phyloP scores from a whole-genome alignment of 768 basidiomycete genomes.

The Saitozyma podzolica region DNA sequence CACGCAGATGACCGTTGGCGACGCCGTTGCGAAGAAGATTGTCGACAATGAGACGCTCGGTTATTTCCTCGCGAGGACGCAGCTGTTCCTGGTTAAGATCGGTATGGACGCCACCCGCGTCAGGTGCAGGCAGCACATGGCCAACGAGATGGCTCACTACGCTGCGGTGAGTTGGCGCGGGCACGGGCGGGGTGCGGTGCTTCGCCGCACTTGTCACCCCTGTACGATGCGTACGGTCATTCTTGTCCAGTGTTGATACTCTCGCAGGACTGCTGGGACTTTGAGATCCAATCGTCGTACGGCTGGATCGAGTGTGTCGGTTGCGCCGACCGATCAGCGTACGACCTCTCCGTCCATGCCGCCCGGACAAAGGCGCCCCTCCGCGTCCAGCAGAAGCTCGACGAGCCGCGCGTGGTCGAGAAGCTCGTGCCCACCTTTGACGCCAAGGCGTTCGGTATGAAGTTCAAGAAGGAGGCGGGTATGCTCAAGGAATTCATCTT shows the following conservation, averaged over 20 bases:
- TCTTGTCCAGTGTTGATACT: not conserved
- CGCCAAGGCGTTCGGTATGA: slow-evolving; percentile 85
- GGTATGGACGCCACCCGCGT: slow-evolving; percentile 80
- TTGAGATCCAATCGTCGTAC: slow-evolving; percentile 89
- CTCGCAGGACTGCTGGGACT: slow-evolving; percentile 88
- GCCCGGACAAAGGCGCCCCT: slow-evolving; percentile 79
- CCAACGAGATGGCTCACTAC: slow-evolving; percentile 99
- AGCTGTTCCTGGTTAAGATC: slow-evolving; percentile 83
- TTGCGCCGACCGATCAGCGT: slow-evolving; percentile 96
- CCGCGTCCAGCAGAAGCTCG: slow-evolving; percentile 79
- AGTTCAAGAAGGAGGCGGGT: slow-evolving; percentile 78
- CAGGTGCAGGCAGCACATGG: slow-evolving; percentile 97
- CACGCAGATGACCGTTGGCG: slow-evolving; percentile 72
- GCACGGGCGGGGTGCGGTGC: not conserved
- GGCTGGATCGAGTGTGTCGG: slow-evolving; percentile 99
- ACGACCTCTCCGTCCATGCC: slow-evolving; percentile 88
- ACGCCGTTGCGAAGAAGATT: slow-evolving; percentile 77
- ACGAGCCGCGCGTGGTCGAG: slow-evolving; percentile 80
- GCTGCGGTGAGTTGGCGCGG: slow-evolving; percentile 60
- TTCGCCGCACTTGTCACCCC: not conserved
- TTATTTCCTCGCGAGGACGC: slow-evolving; percentile 92
- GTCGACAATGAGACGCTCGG: slow-evolving; percentile 97
- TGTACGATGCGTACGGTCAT: not conserved
- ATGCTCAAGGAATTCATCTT: slow-evolving; percentile 60
- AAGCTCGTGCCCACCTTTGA: slow-evolving; percentile 76